These are phyloP conservation scores for Flaveria sonorensis DNA, from an alignment of 129 eudicot species.

Conservation along the genomic window DNA sequence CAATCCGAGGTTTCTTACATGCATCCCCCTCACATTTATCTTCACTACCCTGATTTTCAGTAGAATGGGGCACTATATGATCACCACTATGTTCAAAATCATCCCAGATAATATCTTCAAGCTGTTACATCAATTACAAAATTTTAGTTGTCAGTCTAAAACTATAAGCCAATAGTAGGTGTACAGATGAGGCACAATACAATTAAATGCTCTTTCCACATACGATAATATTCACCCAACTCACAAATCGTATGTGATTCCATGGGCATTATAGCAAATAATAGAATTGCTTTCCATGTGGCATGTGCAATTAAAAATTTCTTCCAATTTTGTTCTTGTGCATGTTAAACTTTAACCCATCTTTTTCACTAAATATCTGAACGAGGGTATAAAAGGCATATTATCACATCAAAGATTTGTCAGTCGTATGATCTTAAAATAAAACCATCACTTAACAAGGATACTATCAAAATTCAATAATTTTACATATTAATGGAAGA, in stretches of 20 bases:
- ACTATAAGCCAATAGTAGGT: not conserved
- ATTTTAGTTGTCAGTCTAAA: slow-evolving; percentile 24
- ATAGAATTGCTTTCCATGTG: not conserved
- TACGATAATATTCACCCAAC: not conserved
- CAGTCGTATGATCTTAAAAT: not conserved
- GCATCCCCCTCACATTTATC: slow-evolving; percentile 39
- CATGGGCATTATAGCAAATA: not conserved
- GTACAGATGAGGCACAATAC: not conserved
- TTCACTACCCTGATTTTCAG: slow-evolving; percentile 34
- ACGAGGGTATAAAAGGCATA: slow-evolving; percentile 9
- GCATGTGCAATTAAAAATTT: not conserved
- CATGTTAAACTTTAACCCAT: not conserved
- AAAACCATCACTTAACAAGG: not conserved
- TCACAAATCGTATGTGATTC: not conserved
- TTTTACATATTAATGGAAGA: not conserved
- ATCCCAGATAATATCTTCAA: slow-evolving; percentile 86
- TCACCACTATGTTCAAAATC: slow-evolving; percentile 64
- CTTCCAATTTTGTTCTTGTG: not conserved
- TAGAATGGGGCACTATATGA: slow-evolving; percentile 78
- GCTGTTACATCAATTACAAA: slow-evolving; percentile 55
- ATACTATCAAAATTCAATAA: slow-evolving; percentile 11
- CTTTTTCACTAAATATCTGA: not conserved
- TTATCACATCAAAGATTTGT: not conserved
- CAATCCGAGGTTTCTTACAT: slow-evolving; percentile 60
- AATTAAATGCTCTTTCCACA: not conserved